These are phyloP conservation scores for Aspergillus kassunensis DNA, from an alignment of 495 filamentous ascomycete species.

Conservation along the genomic window DNA sequence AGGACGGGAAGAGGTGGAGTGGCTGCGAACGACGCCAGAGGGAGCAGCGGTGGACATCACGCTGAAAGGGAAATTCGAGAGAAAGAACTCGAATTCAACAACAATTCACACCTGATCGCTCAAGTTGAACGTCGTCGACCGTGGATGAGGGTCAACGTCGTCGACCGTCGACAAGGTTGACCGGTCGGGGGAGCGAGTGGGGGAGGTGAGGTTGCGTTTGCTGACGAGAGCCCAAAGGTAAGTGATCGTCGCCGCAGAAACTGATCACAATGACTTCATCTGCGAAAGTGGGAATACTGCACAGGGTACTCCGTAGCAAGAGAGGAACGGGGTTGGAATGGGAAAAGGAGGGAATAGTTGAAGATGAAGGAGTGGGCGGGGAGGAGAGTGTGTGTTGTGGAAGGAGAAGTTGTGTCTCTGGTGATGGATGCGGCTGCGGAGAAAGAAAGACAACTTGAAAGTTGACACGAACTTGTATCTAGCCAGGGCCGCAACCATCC, in stretches of 20 bases:
- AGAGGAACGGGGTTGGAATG: conserved; percentile 21
- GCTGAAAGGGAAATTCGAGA: conserved; percentile 17
- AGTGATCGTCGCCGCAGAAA: conserved; percentile 12
- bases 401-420: conserved; percentile 8
- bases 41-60: conserved; percentile 52
- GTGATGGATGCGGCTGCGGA: conserved; percentile 26
- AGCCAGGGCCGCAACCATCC: conserved; percentile 18
- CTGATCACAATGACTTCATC: conserved; percentile 15
- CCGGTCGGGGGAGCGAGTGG: conserved; percentile 23
- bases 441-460: conserved; percentile 16
- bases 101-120: conserved; percentile 22
- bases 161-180: conserved; percentile 6
- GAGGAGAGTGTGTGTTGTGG: conserved; percentile 1
- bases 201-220: conserved; percentile 14
- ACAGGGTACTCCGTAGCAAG: no score
- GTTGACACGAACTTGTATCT: no score
- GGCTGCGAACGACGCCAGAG: conserved; percentile 47
- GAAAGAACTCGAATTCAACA: conserved; percentile 11
- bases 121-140: conserved; percentile 15
- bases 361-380: conserved; percentile 6
- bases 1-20: conserved; percentile 51
- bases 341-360: conserved; percentile 25
- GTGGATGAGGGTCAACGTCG: conserved; percentile 17
- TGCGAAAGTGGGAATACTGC: conserved; percentile 6
- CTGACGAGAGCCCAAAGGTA: conserved; percentile 21